Evolutionary conservation across 176 grass and related monocot genomes (phyloP).

Genomic region (Lolium rigidum): DNA sequence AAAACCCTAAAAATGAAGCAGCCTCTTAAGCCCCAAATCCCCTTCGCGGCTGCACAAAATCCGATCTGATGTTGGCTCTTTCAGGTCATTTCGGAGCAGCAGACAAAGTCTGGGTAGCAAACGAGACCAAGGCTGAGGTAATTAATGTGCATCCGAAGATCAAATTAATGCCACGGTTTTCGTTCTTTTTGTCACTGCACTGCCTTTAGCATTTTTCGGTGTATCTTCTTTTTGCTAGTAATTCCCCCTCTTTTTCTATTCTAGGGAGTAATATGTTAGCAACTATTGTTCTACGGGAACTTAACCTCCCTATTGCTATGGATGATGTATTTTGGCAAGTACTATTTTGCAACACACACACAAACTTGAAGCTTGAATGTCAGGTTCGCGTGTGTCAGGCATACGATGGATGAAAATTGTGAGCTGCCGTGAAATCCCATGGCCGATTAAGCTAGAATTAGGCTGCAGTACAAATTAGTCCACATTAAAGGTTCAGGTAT

Average conservation of each 20-base stretch:
- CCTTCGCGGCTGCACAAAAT: not conserved
- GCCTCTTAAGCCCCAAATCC: not conserved
- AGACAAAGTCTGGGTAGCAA: not conserved
- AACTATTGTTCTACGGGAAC: not conserved
- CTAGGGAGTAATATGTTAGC: not conserved
- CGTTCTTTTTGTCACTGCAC: not conserved
- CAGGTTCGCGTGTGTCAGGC: too few relatives aligned
- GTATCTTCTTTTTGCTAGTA: not conserved
- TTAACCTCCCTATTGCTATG: not conserved
- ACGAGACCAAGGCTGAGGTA: not conserved
- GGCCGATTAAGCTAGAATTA: not conserved
- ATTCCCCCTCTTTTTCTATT: not conserved
- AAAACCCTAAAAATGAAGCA: constrained; percentile 17
- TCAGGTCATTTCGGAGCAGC: constrained; percentile 11
- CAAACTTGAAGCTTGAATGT: not conserved
- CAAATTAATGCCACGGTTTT: not conserved
- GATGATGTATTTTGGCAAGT: constrained; percentile 11
- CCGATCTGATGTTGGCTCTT: not conserved
- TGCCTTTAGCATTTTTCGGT: not conserved
- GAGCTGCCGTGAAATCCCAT: not conserved
- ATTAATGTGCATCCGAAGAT: not conserved
- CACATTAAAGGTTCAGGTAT: not conserved
- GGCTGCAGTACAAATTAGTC: not conserved
- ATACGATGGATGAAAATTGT: not conserved
- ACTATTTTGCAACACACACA: not conserved